phyloP scores from a whole-genome alignment of 139 green algal species.

The Ettlia oleoabundans region DNA sequence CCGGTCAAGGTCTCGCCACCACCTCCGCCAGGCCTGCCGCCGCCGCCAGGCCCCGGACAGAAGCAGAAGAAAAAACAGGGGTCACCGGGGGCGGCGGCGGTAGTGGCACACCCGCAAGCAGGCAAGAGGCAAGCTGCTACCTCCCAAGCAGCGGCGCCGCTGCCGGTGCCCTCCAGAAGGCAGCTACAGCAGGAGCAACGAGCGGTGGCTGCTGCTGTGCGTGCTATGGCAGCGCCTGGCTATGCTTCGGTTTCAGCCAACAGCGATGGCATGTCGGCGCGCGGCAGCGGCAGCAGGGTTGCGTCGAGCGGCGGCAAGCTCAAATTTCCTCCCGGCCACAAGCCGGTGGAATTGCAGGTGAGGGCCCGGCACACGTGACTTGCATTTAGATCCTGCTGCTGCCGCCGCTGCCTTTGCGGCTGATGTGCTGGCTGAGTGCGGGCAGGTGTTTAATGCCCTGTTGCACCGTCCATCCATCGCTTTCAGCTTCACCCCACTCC shows the following conservation, averaged over 20 bases:
- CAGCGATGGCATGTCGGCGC: background rate
- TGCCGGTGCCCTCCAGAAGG: background rate
- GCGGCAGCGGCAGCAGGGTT: background rate
- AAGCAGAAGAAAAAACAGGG: background rate
- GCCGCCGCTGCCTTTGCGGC: background rate
- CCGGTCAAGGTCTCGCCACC: conserved; percentile 3
- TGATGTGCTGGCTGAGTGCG: background rate
- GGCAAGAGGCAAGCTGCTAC: background rate
- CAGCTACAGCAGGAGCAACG: conserved; percentile 12
- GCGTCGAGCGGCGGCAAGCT: background rate
- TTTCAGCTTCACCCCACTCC: background rate
- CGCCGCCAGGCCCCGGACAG: background rate
- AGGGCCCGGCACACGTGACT: background rate
- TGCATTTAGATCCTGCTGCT: background rate
- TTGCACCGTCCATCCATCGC: too few species aligned
- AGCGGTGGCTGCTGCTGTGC: background rate
- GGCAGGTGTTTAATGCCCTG: too few species aligned
- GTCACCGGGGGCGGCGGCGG: background rate
- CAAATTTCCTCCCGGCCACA: background rate
- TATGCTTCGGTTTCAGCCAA: background rate
- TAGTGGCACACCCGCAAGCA: too few species aligned
- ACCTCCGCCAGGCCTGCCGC: background rate
- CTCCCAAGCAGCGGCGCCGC: background rate
- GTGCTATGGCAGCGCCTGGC: background rate
- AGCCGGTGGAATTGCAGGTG: conserved; percentile 16